Base-by-base conservation (phyloP, 352 stramenopile genomes). In the Globisporangium rhizosaccharum region DNA sequence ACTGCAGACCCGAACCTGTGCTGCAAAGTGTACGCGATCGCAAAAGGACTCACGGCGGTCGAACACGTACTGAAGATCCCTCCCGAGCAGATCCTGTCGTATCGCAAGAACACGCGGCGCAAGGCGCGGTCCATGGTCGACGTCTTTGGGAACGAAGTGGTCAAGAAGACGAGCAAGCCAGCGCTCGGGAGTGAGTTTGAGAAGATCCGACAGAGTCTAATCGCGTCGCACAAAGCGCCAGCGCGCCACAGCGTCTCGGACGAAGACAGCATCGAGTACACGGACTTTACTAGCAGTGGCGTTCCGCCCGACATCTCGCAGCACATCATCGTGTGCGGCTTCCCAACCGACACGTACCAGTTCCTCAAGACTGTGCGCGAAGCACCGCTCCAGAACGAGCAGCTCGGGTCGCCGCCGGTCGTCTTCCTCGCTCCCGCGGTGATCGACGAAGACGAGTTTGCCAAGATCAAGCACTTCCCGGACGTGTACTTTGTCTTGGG, bases 21-120 rank as follows among this genome's bases (percentile, higher is more conserved):
- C 61, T 90, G 83, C 65, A 92, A 90, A 42, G 74, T 92, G 20
- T 92, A 89, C 51, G 79, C 76, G 2, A 78, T 92, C 41, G 80
- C 81, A 11, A 86, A 87, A 51, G 68, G 70, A 3, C 57, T 85
- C 9, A 72, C 63, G 6, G 72, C 77, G 0, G 73, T 92, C 17
- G 80, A 88, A 59, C 61, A 67, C 15, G 69, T 90, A 26, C 62
- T 75, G 26, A 68, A 84, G 53, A 89, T 90, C 58, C 77, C 79
- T 6, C 76, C 73, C 0, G 83, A 92, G 26, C 80, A 90, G 51
- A 79, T 92, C 25, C 60, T 90, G 14, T 87, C 76, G 25, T 92
- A 89, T 48, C 80, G 83, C 6, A 90, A 92, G 65, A 87, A 70
- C 26, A 65, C 79, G 8, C 72, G 80, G 10, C 76, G 81, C 17